Base-by-base conservation (phyloP, 139 green algal genomes). In the Zygnema circumcarinatum region DNA sequence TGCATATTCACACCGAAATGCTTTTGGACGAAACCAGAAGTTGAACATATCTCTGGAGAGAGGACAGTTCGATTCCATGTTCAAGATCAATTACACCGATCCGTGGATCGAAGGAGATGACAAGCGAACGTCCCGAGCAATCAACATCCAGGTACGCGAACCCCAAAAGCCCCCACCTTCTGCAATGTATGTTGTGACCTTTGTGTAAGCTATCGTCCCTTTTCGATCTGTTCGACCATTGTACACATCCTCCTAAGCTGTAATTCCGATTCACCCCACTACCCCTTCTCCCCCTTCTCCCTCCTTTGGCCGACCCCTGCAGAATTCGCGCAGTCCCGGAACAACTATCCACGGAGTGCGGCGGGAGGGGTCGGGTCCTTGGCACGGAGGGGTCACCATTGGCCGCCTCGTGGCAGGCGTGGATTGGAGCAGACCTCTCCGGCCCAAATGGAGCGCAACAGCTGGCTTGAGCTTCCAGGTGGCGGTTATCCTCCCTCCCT, bases 21-120 rank as follows among this genome's bases (percentile, higher is more conserved):
- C 98, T 52, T 95, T 97, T 76, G 96, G 96, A 0, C 90, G 96
- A 38, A 97, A 97, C 54, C 96, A 98, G 92, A 95, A 95, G 83
- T 93, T 98, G 40, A 91, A 90, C 2, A 94, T 95, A 7, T 81
- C 88, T 2, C 88, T 95, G 56, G 94, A 98, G 85, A 79, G 96
- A 33, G 95, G 95, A 0, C 95, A 98, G 93, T 80, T 93, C 52
- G 96, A 99, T 92, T 95, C 92, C 52, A 93, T 95, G 7, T 98
- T 98, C 89, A 89, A 93, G n/a, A 41, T 99, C 7, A 92, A 95
- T 79, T 95, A 98, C 93, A 95, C 92, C 0, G 96, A 99, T 88
- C 96, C 96, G 0, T 99, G 96, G 96, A 87, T 99, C 2, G 68
- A 91, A 16, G 94, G 95, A 7, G 96, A 99, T 90, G 81, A 93